Conservation (phyloP, 352 stramenopile species). For the Phytophthora vignae region DNA sequence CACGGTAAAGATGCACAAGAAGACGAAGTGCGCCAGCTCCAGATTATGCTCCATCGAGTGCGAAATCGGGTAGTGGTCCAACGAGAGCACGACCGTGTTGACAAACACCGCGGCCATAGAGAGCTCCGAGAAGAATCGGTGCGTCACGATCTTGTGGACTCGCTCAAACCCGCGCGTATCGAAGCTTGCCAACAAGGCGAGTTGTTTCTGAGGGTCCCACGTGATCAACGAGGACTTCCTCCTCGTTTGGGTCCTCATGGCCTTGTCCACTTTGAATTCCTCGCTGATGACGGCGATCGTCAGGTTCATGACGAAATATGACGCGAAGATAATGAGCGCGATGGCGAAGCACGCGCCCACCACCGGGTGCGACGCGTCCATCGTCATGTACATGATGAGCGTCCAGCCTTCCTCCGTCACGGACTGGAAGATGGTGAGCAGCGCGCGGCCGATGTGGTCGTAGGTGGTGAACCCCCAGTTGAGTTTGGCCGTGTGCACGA, state of each 20-base stretch:
- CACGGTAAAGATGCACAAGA: conserved; percentile 66
- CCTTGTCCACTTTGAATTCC: neutral
- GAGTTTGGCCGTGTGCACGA: conserved; percentile 54
- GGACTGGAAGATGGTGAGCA: conserved; percentile 93
- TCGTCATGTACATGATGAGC: conserved; percentile 92
- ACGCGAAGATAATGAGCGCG: conserved; percentile 81
- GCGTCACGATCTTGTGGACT: conserved; percentile 32
- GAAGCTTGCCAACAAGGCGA: neutral
- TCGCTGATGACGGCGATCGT: neutral
- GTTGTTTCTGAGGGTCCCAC: neutral
- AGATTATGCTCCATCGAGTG: conserved; percentile 46
- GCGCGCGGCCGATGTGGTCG: conserved; percentile 87
- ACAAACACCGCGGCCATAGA: conserved; percentile 2
- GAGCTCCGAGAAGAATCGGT: conserved; percentile 44
- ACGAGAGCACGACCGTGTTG: conserved; percentile 78
- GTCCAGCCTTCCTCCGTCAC: conserved; percentile 77
- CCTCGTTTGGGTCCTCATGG: neutral
- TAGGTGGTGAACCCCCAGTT: conserved; percentile 93
- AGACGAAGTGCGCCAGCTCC: conserved; percentile 72
- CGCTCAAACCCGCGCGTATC: conserved; percentile 18
- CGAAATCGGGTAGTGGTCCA: conserved; percentile 83
- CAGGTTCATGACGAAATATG: conserved; percentile 87
- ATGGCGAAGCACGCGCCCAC: conserved; percentile 84
- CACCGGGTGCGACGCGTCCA: conserved; percentile 54
- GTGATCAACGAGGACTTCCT: neutral